A percentile compares a stretch with the other conserved stretches of the same genome.
phyloP scores from a whole-genome alignment of 768 basidiomycete genomes.

The Trametes cubensis region DNA sequence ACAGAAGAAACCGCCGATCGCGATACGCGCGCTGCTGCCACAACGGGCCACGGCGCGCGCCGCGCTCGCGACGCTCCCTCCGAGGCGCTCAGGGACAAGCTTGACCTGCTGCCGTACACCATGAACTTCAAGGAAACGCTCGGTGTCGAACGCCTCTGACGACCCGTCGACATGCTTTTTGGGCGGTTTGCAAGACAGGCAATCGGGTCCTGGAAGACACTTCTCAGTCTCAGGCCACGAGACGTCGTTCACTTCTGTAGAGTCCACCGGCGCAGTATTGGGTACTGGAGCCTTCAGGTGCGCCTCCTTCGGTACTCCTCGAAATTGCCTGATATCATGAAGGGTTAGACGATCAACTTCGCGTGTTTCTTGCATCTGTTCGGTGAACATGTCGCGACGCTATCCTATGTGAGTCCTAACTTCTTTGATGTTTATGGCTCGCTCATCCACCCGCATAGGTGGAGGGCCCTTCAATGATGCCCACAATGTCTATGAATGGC shows the following conservation, averaged over 20 bases:
- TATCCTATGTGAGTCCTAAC: slow-evolving; percentile 48
- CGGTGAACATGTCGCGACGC: slow-evolving; percentile 58
- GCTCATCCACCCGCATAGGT: slow-evolving; percentile 45
- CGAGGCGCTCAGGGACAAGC: not conserved
- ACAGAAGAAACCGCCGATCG: not conserved
- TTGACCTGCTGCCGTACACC: not conserved
- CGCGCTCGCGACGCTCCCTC: not conserved
- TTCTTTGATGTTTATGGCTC: slow-evolving; percentile 10
- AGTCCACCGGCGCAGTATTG: not conserved
- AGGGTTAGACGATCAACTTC: slow-evolving; percentile 52
- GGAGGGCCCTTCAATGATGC: slow-evolving; percentile 79
- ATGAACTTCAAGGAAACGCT: not conserved
- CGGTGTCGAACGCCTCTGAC: not conserved
- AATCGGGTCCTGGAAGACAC: not conserved
- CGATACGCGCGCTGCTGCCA: not conserved
- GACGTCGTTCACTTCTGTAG: not conserved
- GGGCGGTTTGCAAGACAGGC: not conserved
- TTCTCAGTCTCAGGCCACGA: not conserved
- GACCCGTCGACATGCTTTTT: not conserved
- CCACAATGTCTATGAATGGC: slow-evolving; percentile 61
- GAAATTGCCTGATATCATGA: not conserved
- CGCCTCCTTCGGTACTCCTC: too few relatives aligned
- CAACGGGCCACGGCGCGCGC: not conserved
- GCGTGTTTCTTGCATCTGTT: slow-evolving; percentile 64
- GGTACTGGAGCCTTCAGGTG: slow-evolving; percentile 9